Evolutionary conservation across 129 eudicot genomes (phyloP).

Genomic region (Heracleum sosnowskyi): DNA sequence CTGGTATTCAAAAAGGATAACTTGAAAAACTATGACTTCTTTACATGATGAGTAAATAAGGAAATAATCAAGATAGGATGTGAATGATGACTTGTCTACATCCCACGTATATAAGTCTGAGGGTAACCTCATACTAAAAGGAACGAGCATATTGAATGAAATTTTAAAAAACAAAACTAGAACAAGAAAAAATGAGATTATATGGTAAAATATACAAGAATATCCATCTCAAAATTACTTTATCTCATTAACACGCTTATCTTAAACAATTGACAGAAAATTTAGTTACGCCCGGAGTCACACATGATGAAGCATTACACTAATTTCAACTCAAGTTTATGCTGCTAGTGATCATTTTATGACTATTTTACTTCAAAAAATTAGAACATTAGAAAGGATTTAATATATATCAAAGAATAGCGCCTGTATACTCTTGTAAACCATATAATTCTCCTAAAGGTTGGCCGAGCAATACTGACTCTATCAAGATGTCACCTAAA

Average conservation of each 20-base stretch:
- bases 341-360: neutral
- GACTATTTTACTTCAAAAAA: neutral
- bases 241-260: neutral
- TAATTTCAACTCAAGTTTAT: neutral
- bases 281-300: neutral
- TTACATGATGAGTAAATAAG: neutral
- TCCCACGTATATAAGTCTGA: neutral
- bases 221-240: neutral
- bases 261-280: neutral
- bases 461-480: neutral
- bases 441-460: neutral
- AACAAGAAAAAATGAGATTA: neutral
- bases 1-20: slow-evolving; percentile 22
- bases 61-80: neutral
- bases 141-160: neutral
- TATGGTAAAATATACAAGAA: neutral
- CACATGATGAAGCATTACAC: neutral
- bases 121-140: neutral
- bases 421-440: neutral
- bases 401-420: neutral
- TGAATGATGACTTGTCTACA: neutral
- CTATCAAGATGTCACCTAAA: neutral
- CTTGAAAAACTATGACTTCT: neutral
- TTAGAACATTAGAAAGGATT: neutral
- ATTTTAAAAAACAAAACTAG: neutral